Conservation (phyloP, 306 rosid genomes). For the Hippophae tibetana region DNA sequence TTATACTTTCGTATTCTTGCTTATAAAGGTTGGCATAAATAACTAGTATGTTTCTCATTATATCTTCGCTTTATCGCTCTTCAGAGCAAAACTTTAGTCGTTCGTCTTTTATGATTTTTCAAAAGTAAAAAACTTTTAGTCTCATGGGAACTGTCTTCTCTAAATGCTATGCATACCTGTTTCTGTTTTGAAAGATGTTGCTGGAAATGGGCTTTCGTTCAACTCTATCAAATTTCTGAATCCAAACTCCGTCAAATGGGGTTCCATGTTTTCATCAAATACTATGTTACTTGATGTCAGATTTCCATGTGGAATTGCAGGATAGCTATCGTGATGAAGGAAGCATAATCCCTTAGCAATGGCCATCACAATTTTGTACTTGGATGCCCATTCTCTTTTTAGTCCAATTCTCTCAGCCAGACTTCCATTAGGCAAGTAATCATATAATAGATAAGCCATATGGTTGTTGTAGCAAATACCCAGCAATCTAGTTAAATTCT, state of each 20-base stretch:
- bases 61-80: not conserved
- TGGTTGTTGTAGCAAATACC: conserved; percentile 75
- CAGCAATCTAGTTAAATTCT: conserved; percentile 53
- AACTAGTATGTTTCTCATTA: no score
- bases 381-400: conserved; percentile 59
- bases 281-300: conserved; percentile 64
- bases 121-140: not conserved
- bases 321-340: conserved; percentile 83
- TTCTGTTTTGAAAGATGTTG: conserved; percentile 32
- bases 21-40: not conserved
- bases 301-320: conserved; percentile 81
- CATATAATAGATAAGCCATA: conserved; percentile 64
- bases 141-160: not conserved
- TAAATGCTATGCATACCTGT: conserved; percentile 40
- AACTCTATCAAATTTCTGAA: conserved; percentile 46
- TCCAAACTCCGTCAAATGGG: conserved; percentile 76
- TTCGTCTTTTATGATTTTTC: not conserved
- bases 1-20: not conserved
- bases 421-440: conserved; percentile 68
- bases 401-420: conserved; percentile 58
- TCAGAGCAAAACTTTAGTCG: not conserved
- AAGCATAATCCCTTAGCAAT: conserved; percentile 72
- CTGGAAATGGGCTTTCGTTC: conserved; percentile 33
- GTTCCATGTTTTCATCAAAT: conserved; percentile 89
- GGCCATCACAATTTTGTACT: conserved; percentile 55